Evolutionary conservation across 768 basidiomycete genomes (phyloP).

Genomic region (Sarcodon sp.): DNA sequence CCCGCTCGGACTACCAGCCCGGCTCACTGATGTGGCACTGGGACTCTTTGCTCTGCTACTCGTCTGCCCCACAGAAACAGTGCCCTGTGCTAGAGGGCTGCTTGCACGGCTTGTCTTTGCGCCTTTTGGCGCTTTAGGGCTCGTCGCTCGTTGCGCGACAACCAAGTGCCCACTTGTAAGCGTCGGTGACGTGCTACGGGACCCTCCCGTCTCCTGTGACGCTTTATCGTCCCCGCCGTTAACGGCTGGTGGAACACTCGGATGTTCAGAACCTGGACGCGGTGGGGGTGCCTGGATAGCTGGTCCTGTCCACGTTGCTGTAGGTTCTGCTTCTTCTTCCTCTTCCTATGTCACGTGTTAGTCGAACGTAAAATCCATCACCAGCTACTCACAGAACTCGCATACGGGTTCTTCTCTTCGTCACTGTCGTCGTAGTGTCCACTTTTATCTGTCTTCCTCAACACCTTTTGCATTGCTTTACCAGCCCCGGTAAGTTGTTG

Average conservation of each 20-base stretch:
- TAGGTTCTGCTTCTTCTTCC: constrained; percentile 60
- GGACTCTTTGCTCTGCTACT: constrained; percentile 42
- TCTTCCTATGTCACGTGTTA: constrained; percentile 31
- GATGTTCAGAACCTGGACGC: constrained; percentile 25
- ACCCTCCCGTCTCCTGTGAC: constrained; percentile 20
- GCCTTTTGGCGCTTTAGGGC: constrained; percentile 56
- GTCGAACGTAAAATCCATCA: constrained; percentile 1
- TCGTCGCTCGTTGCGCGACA: constrained; percentile 77
- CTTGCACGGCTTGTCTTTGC: constrained; percentile 33
- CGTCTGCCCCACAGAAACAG: constrained; percentile 13
- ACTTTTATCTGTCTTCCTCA: constrained; percentile 75
- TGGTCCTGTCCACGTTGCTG: constrained; percentile 26
- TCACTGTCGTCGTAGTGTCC: constrained; percentile 66
- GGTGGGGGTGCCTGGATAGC: constrained; percentile 36
- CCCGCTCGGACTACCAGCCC: constrained; percentile 18
- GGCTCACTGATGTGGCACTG: constrained; percentile 18
- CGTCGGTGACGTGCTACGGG: constrained; percentile 49
- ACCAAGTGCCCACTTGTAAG: constrained; percentile 62
- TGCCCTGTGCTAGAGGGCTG: constrained; percentile 37
- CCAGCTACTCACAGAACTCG: constrained; percentile 45
- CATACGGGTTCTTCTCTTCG: constrained; percentile 77
- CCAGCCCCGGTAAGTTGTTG: constrained; percentile 53
- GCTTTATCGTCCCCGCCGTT: too few species aligned
- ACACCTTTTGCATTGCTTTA: constrained; percentile 75
- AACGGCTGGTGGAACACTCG: constrained; percentile 1